Evolutionary conservation across 2,329 filamentous ascomycete genomes (phyloP).

Genomic region (Calonectria leucothoes): DNA sequence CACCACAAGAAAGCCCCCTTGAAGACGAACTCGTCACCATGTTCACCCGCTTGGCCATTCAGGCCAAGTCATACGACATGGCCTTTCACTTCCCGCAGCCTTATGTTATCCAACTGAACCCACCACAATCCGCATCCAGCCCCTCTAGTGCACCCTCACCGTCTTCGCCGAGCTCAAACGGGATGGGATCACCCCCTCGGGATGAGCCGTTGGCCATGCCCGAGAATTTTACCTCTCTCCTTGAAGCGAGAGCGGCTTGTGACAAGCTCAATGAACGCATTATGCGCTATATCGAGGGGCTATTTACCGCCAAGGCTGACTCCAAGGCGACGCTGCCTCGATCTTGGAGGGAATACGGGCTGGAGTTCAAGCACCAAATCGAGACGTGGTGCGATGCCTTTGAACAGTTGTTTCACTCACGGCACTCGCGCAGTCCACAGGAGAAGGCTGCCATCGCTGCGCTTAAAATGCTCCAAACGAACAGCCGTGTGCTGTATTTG

Average conservation of each 20-base stretch:
- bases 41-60: conserved; percentile 72
- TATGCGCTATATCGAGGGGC: conserved; percentile 68
- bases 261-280: conserved; percentile 68
- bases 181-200: conserved; percentile 51
- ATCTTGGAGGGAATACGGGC: conserved; percentile 59
- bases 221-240: conserved; percentile 58
- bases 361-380: conserved; percentile 61
- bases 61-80: conserved; percentile 76
- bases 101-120: conserved; percentile 63
- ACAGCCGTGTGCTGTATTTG: conserved; percentile 66
- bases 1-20: conserved; percentile 56
- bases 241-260: conserved; percentile 67
- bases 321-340: conserved; percentile 65
- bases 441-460: conserved; percentile 71
- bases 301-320: conserved; percentile 60
- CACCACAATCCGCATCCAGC: conserved; percentile 49
- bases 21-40: conserved; percentile 72
- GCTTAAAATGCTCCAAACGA: conserved; percentile 72
- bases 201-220: conserved; percentile 36
- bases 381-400: conserved; percentile 68
- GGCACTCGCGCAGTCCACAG: conserved; percentile 62
- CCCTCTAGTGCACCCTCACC: conserved; percentile 48
- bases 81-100: conserved; percentile 75
- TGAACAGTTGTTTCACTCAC: conserved; percentile 63
- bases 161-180: neutral